Conservation (phyloP, 805 yeast genomes). For the Starmerella powellii region DNA sequence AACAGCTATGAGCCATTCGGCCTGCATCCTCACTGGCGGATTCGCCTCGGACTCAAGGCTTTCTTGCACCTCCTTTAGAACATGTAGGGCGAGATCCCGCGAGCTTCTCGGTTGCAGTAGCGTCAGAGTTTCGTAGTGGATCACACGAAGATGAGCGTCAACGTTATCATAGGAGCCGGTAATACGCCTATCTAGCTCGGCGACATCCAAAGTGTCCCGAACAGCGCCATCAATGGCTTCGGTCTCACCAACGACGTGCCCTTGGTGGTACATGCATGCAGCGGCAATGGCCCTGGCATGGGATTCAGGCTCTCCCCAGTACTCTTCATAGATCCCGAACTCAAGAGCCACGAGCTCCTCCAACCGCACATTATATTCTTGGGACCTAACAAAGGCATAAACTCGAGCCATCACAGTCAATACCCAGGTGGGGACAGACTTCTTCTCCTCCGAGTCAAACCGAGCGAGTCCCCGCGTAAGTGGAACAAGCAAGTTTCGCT, state of each 20-base stretch:
- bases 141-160: slow-evolving; percentile 60
- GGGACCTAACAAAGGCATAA: slow-evolving; percentile 41
- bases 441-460: not conserved
- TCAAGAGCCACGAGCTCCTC: slow-evolving; percentile 43
- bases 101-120: slow-evolving; percentile 31
- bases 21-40: slow-evolving; percentile 59
- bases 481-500: slow-evolving; percentile 58
- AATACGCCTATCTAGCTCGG: slow-evolving; percentile 12
- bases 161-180: slow-evolving; percentile 29
- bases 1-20: slow-evolving; percentile 65
- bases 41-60: slow-evolving; percentile 54
- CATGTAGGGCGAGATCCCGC: slow-evolving; percentile 19
- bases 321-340: slow-evolving; percentile 26
- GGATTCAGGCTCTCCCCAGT: slow-evolving; percentile 35
- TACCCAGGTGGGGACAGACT: slow-evolving; percentile 37
- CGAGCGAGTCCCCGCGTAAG: slow-evolving; percentile 38
- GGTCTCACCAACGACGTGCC: slow-evolving; percentile 24
- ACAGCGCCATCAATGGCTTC: slow-evolving; percentile 14
- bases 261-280: not conserved
- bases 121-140: slow-evolving; percentile 43
- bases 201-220: slow-evolving; percentile 36
- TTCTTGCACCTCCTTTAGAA: slow-evolving; percentile 27
- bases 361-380: slow-evolving; percentile 44
- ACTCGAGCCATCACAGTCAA: slow-evolving; percentile 37
- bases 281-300: slow-evolving; percentile 27